Evolutionary conservation across 2,329 filamentous ascomycete species (phyloP).

Genomic region (Microascus cirrosus): DNA sequence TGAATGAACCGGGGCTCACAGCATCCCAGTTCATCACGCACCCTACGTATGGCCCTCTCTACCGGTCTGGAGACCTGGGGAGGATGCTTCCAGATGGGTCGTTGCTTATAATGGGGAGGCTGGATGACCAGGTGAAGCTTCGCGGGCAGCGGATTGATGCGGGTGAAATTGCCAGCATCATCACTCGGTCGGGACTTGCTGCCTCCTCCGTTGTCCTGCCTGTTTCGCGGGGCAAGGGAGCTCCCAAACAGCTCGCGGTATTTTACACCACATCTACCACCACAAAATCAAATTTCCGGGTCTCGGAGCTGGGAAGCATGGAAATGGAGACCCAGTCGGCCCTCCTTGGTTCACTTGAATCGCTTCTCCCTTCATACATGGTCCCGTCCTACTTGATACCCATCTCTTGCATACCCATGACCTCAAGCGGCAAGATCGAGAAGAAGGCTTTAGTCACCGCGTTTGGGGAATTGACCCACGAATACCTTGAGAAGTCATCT

Average conservation of each 20-base stretch:
- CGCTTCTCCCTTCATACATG: constrained; percentile 63
- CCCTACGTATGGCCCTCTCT: constrained; percentile 58
- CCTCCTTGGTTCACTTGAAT: constrained; percentile 43
- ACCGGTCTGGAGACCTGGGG: constrained; percentile 74
- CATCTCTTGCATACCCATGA: constrained; percentile 58
- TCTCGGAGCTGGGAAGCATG: constrained; percentile 16
- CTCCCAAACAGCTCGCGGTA: constrained; percentile 45
- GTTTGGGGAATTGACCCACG: constrained; percentile 33
- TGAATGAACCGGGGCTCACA: constrained; percentile 54
- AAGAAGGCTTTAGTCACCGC: constrained; percentile 35
- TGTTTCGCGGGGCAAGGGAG: constrained; percentile 24
- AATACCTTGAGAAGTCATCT: constrained; percentile 27
- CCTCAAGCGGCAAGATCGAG: constrained; percentile 65
- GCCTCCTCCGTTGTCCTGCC: constrained; percentile 56
- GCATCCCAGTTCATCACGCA: constrained; percentile 58
- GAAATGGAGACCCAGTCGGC: constrained; percentile 5
- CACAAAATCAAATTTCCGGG: constrained; percentile 14
- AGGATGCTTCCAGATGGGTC: constrained; percentile 68
- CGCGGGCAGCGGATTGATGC: constrained; percentile 72
- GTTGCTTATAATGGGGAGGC: constrained; percentile 59
- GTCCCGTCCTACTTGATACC: constrained; percentile 65
- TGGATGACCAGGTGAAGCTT: constrained; percentile 74
- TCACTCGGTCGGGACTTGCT: constrained; percentile 41
- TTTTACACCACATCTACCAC: constrained; percentile 47
- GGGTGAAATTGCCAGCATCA: constrained; percentile 52